Conservation (phyloP, 805 yeast species). For the Brettanomyces sp. region DNA sequence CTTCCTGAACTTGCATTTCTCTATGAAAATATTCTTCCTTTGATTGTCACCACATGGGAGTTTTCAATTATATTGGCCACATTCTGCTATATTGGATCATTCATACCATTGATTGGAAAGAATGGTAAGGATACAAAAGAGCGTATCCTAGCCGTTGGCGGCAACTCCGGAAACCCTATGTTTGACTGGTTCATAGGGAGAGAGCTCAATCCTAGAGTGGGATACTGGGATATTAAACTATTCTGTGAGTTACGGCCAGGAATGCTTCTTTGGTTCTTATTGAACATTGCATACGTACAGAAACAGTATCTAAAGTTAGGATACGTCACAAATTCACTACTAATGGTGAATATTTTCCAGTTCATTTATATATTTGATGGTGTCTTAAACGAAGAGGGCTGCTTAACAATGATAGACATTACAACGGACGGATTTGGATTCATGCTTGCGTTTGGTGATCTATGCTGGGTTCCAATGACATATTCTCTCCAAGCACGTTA, state of each 20-base stretch:
- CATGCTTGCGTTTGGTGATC: slow-evolving; percentile 92
- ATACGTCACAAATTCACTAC: slow-evolving; percentile 57
- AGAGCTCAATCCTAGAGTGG: slow-evolving; percentile 86
- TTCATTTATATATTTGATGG: slow-evolving; percentile 85
- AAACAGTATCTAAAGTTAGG: slow-evolving; percentile 53
- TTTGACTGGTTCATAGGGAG: slow-evolving; percentile 98
- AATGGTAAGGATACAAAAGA: slow-evolving; percentile 53
- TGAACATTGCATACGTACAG: slow-evolving; percentile 73
- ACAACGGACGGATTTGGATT: slow-evolving; percentile 96
- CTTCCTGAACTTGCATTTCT: slow-evolving; percentile 75
- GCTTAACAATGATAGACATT: slow-evolving; percentile 88
- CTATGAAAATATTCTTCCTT: slow-evolving; percentile 56
- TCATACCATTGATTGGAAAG: slow-evolving; percentile 40
- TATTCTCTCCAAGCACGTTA: slow-evolving; percentile 83
- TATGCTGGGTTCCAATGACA: slow-evolving; percentile 86
- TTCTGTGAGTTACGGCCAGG: slow-evolving; percentile 96
- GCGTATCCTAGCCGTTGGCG: slow-evolving; percentile 73
- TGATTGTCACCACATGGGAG: slow-evolving; percentile 52
- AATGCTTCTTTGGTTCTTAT: slow-evolving; percentile 71
- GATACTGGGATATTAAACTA: slow-evolving; percentile 77
- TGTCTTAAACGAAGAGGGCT: slow-evolving; percentile 83
- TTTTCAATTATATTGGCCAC: slow-evolving; percentile 57
- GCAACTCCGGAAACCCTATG: slow-evolving; percentile 65
- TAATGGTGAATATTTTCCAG: slow-evolving; percentile 62
- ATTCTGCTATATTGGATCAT: slow-evolving; percentile 61